phyloP scores from a whole-genome alignment of 2,329 filamentous ascomycete genomes.

The Penicillium hordei region DNA sequence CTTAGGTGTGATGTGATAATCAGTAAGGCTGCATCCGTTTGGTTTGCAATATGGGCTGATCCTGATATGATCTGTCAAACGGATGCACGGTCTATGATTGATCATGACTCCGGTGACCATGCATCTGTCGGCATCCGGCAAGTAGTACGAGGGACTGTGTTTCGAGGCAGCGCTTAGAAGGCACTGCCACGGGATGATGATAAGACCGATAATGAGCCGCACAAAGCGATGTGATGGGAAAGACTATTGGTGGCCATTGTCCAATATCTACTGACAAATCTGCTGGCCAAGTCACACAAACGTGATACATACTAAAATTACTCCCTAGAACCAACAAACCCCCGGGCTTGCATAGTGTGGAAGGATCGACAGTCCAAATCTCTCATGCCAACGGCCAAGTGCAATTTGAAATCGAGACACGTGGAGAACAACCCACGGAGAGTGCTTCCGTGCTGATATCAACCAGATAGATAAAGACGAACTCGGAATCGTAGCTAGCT shows the following conservation, averaged over 20 bases:
- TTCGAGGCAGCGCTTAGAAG: neutral
- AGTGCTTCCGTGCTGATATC: neutral
- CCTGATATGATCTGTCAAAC: constrained; percentile 8
- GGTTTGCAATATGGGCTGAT: neutral
- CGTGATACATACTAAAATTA: neutral
- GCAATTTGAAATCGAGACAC: neutral
- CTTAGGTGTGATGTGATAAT: neutral
- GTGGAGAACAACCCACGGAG: neutral
- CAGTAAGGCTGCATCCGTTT: neutral
- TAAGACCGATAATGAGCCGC: neutral
- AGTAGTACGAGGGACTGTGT: neutral
- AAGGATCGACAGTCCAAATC: neutral
- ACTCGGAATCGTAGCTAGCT: neutral
- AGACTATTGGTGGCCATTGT: neutral
- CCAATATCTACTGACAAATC: neutral
- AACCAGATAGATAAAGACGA: neutral
- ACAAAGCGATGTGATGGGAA: neutral
- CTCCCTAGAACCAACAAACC: neutral
- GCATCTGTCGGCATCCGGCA: constrained; percentile 9
- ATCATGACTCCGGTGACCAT: constrained; percentile 4
- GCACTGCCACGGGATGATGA: neutral
- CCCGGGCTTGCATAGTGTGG: neutral
- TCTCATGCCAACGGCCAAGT: neutral
- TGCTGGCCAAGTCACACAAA: neutral
- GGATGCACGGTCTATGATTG: constrained; percentile 11